Percentiles rank a stretch among this genome's conserved stretches.
Evolutionary conservation across 1,284 basidiomycete species (phyloP).

Genomic region (Pisolithus thermaeus): DNA sequence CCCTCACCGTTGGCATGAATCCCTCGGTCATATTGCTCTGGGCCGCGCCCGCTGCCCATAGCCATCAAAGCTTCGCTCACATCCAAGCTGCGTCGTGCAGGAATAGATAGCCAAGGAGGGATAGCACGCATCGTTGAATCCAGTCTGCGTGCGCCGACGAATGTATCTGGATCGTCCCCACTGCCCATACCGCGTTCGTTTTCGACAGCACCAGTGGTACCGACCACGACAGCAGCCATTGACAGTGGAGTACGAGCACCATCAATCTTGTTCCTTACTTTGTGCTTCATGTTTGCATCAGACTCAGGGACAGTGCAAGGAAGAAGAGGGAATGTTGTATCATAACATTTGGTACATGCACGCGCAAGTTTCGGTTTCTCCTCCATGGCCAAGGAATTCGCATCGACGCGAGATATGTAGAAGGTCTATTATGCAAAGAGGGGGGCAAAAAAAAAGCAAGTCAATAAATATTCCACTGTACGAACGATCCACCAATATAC

Average conservation of each 20-base stretch:
- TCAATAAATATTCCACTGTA: background rate
- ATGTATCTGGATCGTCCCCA: too few species aligned
- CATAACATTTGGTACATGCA: constrained; percentile 82
- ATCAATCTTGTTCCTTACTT: too few species aligned
- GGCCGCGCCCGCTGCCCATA: constrained; percentile 26
- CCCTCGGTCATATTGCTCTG: constrained; percentile 10
- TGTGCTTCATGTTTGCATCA: too few species aligned
- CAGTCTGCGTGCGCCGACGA: too few species aligned
- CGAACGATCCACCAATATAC: background rate
- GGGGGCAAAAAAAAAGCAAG: background rate
- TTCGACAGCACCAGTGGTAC: too few species aligned
- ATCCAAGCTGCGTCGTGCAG: constrained; percentile 16
- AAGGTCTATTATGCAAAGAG: constrained; percentile 51
- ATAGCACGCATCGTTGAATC: constrained; percentile 11
- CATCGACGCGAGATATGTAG: constrained; percentile 57
- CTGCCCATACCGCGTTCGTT: too few species aligned
- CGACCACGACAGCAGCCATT: too few species aligned
- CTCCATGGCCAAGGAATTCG: constrained; percentile 36
- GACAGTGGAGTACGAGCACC: too few species aligned
- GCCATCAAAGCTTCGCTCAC: constrained; percentile 36
- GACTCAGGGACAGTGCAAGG: too few species aligned
- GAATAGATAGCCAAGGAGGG: constrained; percentile 30
- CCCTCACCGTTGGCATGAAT: background rate
- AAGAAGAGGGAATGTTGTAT: constrained; percentile 64
- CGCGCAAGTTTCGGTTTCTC: constrained; percentile 61